Evolutionary conservation across 371 early-diverging fungal species (phyloP).

Genomic region (Saksenaea vasiformis): DNA sequence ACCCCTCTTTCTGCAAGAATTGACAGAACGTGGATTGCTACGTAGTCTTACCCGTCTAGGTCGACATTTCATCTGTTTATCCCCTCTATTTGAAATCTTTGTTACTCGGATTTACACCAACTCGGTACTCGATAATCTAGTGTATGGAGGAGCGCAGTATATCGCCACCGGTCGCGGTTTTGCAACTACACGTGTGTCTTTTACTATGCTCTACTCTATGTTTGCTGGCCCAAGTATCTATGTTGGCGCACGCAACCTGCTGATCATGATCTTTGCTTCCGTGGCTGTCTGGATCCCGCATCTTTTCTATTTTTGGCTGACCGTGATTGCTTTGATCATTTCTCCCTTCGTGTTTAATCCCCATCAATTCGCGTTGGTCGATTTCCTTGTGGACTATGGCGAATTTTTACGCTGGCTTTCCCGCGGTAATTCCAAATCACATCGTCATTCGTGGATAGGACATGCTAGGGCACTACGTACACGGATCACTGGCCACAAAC

Average conservation of each 20-base stretch:
- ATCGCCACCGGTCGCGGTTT: slow-evolving; percentile 90
- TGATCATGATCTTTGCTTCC: slow-evolving; percentile 74
- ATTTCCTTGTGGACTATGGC: slow-evolving; percentile 81
- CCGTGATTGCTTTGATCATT: slow-evolving; percentile 67
- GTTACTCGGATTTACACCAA: slow-evolving; percentile 85
- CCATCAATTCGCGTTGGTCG: slow-evolving; percentile 73
- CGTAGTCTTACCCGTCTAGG: slow-evolving; percentile 72
- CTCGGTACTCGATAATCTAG: slow-evolving; percentile 76
- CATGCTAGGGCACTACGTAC: slow-evolving; percentile 72
- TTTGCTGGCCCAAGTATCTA: slow-evolving; percentile 83
- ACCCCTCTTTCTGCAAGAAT: slow-evolving; percentile 83
- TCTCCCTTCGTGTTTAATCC: slow-evolving; percentile 87
- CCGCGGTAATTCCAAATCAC: slow-evolving; percentile 67
- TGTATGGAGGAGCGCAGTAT: slow-evolving; percentile 84
- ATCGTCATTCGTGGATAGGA: slow-evolving; percentile 75
- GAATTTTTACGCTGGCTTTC: slow-evolving; percentile 81
- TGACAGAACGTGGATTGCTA: slow-evolving; percentile 81
- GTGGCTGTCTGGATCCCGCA: slow-evolving; percentile 71
- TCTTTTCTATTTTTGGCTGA: slow-evolving; percentile 83
- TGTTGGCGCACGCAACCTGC: slow-evolving; percentile 65
- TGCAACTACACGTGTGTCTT: slow-evolving; percentile 79
- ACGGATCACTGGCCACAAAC: slow-evolving; percentile 77
- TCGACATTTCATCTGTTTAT: slow-evolving; percentile 81
- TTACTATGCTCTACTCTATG: slow-evolving; percentile 73
- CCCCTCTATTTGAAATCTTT: slow-evolving; percentile 88